Conservation (phyloP, 768 basidiomycete genomes). For the Tulasnella calospora region DNA sequence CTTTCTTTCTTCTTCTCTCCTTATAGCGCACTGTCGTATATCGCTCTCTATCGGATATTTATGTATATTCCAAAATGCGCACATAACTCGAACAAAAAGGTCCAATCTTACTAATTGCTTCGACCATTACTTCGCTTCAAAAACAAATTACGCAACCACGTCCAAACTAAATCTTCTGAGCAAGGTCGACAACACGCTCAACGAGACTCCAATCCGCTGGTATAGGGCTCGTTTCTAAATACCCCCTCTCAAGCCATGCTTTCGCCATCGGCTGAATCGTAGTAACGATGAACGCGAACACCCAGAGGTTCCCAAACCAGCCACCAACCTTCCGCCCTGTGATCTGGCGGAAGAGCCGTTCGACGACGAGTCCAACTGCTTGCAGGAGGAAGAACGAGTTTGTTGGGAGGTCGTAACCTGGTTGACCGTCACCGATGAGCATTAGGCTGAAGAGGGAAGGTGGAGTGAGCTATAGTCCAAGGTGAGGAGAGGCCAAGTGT, state of each 20-base stretch:
- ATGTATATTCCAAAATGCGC: not conserved
- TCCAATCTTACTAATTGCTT: not conserved
- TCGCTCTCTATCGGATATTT: not conserved
- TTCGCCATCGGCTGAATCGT: slow-evolving; percentile 18
- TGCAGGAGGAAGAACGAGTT: slow-evolving; percentile 25
- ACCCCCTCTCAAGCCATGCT: slow-evolving; percentile 8
- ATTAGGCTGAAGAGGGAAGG: not conserved
- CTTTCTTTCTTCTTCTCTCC: not conserved
- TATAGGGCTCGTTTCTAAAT: slow-evolving; percentile 24
- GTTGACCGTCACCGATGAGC: slow-evolving; percentile 18
- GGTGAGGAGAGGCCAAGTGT: not conserved
- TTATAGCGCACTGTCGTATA: not conserved
- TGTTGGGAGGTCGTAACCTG: slow-evolving; percentile 11
- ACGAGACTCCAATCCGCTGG: not conserved
- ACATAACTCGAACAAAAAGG: not conserved
- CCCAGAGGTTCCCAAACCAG: slow-evolving; percentile 25
- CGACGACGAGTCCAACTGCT: slow-evolving; percentile 23
- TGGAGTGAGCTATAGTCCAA: not conserved
- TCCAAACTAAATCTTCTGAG: not conserved
- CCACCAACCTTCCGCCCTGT: slow-evolving; percentile 26
- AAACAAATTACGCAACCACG: not conserved
- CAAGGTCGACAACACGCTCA: not conserved
- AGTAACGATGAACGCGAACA: slow-evolving; percentile 10
- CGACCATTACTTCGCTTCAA: not conserved
- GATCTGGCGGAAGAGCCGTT: slow-evolving; percentile 22